A percentile compares a stretch with the other conserved stretches of the same genome.
Evolutionary conservation across 768 basidiomycete genomes (phyloP).

Genomic region (Leccinum incarnatum): DNA sequence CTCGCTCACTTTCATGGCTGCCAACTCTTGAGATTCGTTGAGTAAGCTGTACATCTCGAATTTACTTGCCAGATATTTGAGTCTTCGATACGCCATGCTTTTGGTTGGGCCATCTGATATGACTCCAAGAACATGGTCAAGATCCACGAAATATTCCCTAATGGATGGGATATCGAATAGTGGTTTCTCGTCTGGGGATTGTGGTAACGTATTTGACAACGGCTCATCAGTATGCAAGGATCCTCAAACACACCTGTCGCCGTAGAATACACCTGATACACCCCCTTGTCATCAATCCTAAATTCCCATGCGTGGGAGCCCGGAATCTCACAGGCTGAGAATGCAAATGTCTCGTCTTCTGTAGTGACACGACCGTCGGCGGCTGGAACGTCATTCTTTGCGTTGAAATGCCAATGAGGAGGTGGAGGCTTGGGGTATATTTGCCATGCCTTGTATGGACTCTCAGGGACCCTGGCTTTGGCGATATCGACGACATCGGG

Average conservation of each 20-base stretch:
- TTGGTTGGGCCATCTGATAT: constrained; percentile 96
- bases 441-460: constrained; percentile 64
- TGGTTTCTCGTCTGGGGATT: constrained; percentile 46
- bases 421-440: constrained; percentile 93
- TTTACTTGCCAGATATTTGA: constrained; percentile 91
- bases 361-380: constrained; percentile 31
- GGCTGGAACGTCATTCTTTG: constrained; percentile 46
- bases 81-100: constrained; percentile 87
- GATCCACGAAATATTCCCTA: constrained; percentile 93
- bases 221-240: not conserved
- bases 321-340: constrained; percentile 75
- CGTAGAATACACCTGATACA: constrained; percentile 77
- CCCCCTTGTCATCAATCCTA: constrained; percentile 81
- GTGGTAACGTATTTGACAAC: not conserved
- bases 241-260: constrained; percentile 6
- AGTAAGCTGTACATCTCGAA: constrained; percentile 90
- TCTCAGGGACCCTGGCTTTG: constrained; percentile 22
- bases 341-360: constrained; percentile 55
- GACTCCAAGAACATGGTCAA: constrained; percentile 87
- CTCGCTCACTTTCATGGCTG: constrained; percentile 87
- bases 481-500: constrained; percentile 50
- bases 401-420: constrained; percentile 92
- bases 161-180: constrained; percentile 79
- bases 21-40: constrained; percentile 91
- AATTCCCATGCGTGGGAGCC: constrained; percentile 60